Percentiles rank a stretch among this genome's conserved stretches.
phyloP scores from a whole-genome alignment of 139 green algal species.

The Astrephomene gubernaculifera region DNA sequence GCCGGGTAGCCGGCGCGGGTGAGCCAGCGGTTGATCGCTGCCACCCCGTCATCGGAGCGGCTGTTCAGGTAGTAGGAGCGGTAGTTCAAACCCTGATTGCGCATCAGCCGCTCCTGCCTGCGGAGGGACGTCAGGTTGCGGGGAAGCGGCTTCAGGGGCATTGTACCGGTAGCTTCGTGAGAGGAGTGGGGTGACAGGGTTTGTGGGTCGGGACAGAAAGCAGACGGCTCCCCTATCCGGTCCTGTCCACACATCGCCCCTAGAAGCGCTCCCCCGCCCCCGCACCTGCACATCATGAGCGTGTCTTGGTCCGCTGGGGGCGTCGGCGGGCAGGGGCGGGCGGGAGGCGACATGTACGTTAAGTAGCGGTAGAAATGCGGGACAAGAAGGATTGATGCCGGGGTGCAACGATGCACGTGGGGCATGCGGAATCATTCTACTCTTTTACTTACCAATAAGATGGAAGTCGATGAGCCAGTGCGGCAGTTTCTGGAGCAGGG shows the following conservation, averaged over 20 bases:
- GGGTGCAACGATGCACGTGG: too few relatives aligned
- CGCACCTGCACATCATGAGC: constrained; percentile 49
- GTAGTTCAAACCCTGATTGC: neutral
- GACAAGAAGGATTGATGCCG: too few relatives aligned
- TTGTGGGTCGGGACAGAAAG: neutral
- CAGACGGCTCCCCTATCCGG: neutral
- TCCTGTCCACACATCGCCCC: neutral
- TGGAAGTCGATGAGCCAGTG: constrained; percentile 35
- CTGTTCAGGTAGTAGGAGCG: constrained; percentile 44
- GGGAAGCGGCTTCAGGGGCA: too few relatives aligned
- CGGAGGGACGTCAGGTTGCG: too few relatives aligned
- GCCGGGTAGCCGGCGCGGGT: constrained; percentile 22
- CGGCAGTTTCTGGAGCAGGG: constrained; percentile 28
- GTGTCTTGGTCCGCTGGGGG: constrained; percentile 54
- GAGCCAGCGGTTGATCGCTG: constrained; percentile 48
- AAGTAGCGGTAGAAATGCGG: too few relatives aligned
- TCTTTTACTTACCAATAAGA: too few relatives aligned
- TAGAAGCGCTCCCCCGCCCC: neutral
- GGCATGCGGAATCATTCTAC: too few relatives aligned
- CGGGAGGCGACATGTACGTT: too few relatives aligned
- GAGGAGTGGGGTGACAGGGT: neutral
- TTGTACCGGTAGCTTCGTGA: neutral
- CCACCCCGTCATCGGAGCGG: constrained; percentile 42
- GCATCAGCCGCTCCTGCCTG: constrained; percentile 55
- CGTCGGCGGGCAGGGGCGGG: too few relatives aligned